Base-by-base conservation (phyloP, 2,329 filamentous ascomycete species). In the Penicillium brevicompactum region DNA sequence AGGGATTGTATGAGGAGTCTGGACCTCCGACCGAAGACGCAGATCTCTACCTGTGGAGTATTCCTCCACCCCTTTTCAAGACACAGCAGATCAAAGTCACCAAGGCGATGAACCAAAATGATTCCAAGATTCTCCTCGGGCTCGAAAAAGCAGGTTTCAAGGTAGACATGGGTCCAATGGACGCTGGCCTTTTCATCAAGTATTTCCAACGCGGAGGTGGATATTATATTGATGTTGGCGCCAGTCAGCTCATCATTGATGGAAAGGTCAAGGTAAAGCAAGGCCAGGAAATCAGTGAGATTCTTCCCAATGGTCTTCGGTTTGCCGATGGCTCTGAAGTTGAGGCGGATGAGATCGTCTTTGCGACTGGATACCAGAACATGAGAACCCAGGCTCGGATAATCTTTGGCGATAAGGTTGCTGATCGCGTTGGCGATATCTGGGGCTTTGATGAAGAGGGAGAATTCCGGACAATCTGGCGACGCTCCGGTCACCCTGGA, bases 211-310 rank as follows among this genome's bases (percentile, higher is more conserved):
- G 84, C 2, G 86, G 86, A 1, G 87, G 87, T 0, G 87, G 87
- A 0, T 89, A 89, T 66, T 89, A 89, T 70, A 87, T 89, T 58
- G 85, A 90, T 57, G 85, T 88, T 1, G 87, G 87, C 0, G 83
- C 81, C 0, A 83, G 82, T 0, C 72, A 83, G 63, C 77, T 89
- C 22, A 87, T 90, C 55, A 76, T 77, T 2, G 82, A 87, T 11
- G 85, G 86, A 0, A 84, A 84, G 67, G 83, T 90, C 68, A 84
- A 84, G 63, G 76, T 90, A 34, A 87, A 86, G 67, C 82, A 86
- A 49, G 84, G 84, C 0, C 80, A 83, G 31, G 83, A 86, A 40
- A 82, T 89, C 9, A 70, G 73, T 2, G 73, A 78, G 52, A 76
- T 89, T 0, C 72, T 83, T 0, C 74, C 80, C 0, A 64, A 76